Evolutionary conservation across 305 asterid species (phyloP), one percentile per base, ranked within the genome.

Genomic region (Solanum hybrid): DNA sequence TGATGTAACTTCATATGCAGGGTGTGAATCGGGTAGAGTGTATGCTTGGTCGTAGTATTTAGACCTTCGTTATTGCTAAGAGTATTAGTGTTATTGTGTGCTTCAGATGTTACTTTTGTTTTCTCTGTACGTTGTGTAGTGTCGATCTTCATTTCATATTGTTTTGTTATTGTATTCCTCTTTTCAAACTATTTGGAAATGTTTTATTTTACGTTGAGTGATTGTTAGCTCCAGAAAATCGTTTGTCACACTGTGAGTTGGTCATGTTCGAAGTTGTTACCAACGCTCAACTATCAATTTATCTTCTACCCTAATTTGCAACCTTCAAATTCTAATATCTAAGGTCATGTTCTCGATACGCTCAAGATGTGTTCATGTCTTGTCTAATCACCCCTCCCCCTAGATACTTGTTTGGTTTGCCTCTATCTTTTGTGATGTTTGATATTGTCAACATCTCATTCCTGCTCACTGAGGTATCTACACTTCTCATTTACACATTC

Each of bases 1-100:
- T 11, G 16, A 1, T 69, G 4, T 11, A 24, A 69, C 0, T 26
- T 69, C 8, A 24, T 24, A 61, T 0, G 1, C 0, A 20, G 11
- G 2, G 11, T 20, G 71, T 61, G 71, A 61, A 20, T 61, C 0
- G 71, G 0, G 0, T 20, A 61, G 11, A 20, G 71, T 61, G 11
- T 61, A 61, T 61, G 26, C 1, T 61, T 71, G 33, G 31, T 71
- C 2, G 9, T 26, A 8, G 11, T 64, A 64, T 7, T 64, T 64
- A 1, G 28, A 20, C 11, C 5, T 61, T 64, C 28, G 26, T 64
- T 22, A 20, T 61, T 61, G 26, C 26, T 61, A 22, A 0, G 11
- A 0, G 13, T 64, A 22, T 64, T 22, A 22, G 1, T 8, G 28
- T 8, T 57, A 18, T 57, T 18, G 9, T 22, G 73, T 61, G 73